Conservation (phyloP, 2,329 filamentous ascomycete genomes). For the Macrophomina phaseolina region DNA sequence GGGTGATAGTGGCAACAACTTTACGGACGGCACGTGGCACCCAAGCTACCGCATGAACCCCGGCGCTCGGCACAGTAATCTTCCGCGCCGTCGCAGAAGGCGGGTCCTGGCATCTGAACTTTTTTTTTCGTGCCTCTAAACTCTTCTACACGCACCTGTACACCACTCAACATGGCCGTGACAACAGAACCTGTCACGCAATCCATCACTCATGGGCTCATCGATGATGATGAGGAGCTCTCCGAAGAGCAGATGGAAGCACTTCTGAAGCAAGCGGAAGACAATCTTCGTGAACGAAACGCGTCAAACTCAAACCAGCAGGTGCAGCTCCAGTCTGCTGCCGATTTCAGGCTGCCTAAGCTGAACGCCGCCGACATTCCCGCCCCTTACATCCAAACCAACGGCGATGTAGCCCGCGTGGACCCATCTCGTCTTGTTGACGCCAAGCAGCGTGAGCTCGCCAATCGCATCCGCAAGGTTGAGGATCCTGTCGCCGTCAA, state of each 20-base stretch:
- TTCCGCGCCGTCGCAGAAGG: conserved; percentile 1
- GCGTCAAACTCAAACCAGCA: conserved; percentile 32
- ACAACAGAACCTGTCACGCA: neutral
- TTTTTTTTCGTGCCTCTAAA: neutral
- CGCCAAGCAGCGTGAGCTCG: conserved; percentile 53
- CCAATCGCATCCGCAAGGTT: conserved; percentile 58
- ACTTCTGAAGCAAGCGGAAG: conserved; percentile 67
- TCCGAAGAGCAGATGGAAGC: conserved; percentile 60
- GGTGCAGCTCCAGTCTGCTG: conserved; percentile 10
- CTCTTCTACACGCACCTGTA: neutral
- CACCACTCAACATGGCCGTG: conserved; percentile 24
- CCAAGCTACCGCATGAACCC: neutral
- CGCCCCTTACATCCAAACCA: conserved; percentile 60
- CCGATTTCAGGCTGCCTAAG: conserved; percentile 55
- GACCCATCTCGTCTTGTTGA: conserved; percentile 60
- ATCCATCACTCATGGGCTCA: conserved; percentile 2
- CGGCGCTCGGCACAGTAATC: neutral
- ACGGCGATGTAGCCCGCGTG: conserved; percentile 59
- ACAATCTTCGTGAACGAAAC: conserved; percentile 57
- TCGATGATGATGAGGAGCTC: conserved; percentile 47
- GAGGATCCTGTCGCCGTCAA: conserved; percentile 58
- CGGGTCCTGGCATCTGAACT: no score
- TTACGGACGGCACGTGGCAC: no score
- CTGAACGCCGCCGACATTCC: conserved; percentile 55
- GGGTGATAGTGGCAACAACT: no score